Conservation (phyloP, 305 asterid genomes). For the Fraxinus platypoda region DNA sequence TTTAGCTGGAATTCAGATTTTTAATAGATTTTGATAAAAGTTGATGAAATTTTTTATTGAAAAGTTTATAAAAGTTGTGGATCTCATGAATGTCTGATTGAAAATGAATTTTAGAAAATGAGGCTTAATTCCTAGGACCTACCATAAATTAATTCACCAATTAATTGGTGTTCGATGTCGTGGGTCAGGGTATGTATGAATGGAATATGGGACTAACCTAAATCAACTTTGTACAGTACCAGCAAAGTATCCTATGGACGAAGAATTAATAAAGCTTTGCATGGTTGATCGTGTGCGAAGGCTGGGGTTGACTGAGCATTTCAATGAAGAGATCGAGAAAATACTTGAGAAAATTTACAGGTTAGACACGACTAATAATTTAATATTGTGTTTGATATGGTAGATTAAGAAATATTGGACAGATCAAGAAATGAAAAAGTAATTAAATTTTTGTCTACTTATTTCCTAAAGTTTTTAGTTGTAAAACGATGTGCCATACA, state of each 20-base stretch:
- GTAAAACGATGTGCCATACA: not conserved
- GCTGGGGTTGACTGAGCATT: constrained; percentile 46
- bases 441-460: too few relatives aligned
- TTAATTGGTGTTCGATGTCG: not conserved
- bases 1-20: too few relatives aligned
- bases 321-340: constrained; percentile 39
- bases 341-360: constrained; percentile 41
- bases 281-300: constrained; percentile 51
- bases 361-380: constrained; percentile 10
- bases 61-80: too few relatives aligned
- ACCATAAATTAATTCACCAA: too few relatives aligned
- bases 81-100: too few relatives aligned
- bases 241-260: constrained; percentile 41
- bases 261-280: constrained; percentile 40
- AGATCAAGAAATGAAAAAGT: not conserved
- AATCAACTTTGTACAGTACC: constrained; percentile 37
- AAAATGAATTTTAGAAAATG: too few relatives aligned
- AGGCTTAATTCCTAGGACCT: too few relatives aligned
- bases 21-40: too few relatives aligned
- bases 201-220: not conserved
- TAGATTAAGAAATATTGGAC: not conserved
- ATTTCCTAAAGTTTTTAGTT: not conserved
- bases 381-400: not conserved
- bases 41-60: too few relatives aligned
- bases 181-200: not conserved